Evolutionary conservation across 2,329 filamentous ascomycete species (phyloP).

Genomic region (Fusarium falciforme): DNA sequence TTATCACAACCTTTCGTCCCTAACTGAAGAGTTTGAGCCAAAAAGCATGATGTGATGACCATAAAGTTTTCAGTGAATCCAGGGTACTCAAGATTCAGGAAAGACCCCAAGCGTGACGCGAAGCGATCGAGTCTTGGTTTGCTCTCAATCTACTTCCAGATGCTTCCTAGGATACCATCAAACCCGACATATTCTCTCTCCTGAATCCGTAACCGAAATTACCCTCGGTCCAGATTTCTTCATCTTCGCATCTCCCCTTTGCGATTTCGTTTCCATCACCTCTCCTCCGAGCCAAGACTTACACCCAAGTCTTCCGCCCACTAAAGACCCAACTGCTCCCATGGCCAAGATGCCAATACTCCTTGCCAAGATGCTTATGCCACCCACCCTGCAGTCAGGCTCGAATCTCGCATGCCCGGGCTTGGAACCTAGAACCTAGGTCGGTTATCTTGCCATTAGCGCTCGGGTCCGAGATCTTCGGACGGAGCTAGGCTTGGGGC

Average conservation of each 20-base stretch:
- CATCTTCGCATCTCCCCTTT: neutral
- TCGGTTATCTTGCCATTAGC: neutral
- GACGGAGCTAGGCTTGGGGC: neutral
- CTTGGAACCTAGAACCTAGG: neutral
- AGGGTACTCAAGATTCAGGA: neutral
- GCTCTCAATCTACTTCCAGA: neutral
- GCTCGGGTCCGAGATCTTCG: neutral
- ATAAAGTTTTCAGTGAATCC: neutral
- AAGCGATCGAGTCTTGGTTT: neutral
- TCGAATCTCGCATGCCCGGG: neutral
- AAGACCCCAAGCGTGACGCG: neutral
- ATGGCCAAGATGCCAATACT: neutral
- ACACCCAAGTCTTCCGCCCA: neutral
- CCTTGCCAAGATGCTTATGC: conserved; percentile 3
- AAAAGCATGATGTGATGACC: neutral
- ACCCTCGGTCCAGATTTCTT: neutral
- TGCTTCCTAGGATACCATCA: neutral
- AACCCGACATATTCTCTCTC: neutral
- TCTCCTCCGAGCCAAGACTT: neutral
- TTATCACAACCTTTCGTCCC: neutral
- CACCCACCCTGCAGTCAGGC: neutral
- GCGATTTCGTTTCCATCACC: neutral
- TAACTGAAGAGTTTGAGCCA: neutral
- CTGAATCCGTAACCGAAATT: neutral
- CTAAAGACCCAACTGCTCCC: neutral